Conservation (phyloP, 495 filamentous ascomycete species). For the Aspergillus kassunensis region DNA sequence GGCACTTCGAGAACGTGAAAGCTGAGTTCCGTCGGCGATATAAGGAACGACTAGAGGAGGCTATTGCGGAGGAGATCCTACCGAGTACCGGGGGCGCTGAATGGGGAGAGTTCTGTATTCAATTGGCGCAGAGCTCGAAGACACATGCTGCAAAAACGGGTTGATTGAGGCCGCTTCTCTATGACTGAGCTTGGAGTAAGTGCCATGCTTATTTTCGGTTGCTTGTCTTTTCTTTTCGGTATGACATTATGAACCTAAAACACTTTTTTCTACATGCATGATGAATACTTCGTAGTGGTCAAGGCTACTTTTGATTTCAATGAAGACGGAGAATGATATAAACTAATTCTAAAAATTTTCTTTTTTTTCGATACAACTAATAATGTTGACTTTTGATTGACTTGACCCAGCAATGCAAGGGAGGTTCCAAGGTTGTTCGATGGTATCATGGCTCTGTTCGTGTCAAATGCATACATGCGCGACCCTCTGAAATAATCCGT, state of each 20-base stretch:
- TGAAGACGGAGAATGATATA: too few species aligned
- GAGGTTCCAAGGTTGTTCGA: too few species aligned
- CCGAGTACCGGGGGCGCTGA: conserved; percentile 35
- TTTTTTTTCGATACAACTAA: too few species aligned
- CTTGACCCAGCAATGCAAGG: too few species aligned
- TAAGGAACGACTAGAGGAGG: conserved; percentile 61
- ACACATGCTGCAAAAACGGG: conserved; percentile 5
- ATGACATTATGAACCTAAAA: neutral
- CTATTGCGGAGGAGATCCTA: conserved; percentile 49
- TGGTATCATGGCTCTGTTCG: too few species aligned
- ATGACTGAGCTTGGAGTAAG: neutral
- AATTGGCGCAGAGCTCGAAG: conserved; percentile 44
- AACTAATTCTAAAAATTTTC: too few species aligned
- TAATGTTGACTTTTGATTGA: too few species aligned
- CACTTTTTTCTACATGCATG: neutral
- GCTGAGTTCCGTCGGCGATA: conserved; percentile 67
- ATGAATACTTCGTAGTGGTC: too few species aligned
- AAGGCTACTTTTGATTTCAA: neutral
- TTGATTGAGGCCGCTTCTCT: neutral
- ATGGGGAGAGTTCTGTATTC: conserved; percentile 57
- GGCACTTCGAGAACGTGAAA: conserved; percentile 70
- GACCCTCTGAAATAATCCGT: too few species aligned
- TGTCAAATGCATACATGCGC: too few species aligned
- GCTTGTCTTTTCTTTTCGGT: neutral
- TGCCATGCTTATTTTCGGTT: neutral